Conservation (phyloP, 2,329 filamentous ascomycete species). For the Fusarium sp. region DNA sequence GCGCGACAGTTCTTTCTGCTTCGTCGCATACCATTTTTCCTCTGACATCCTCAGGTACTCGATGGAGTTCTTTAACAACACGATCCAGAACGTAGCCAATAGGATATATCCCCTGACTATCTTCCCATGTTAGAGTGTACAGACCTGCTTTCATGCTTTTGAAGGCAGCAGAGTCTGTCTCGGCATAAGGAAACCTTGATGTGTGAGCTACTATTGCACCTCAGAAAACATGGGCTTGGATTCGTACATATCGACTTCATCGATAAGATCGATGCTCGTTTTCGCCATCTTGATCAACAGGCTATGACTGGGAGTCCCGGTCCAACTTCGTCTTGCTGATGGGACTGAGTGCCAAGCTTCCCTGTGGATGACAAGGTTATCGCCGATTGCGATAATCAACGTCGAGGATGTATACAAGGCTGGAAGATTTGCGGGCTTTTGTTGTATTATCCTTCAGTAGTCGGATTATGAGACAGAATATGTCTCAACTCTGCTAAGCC, state of each 20-base stretch:
- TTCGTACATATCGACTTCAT: conserved; percentile 43
- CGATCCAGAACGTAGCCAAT: conserved; percentile 70
- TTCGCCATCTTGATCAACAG: conserved; percentile 37
- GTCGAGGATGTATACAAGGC: neutral
- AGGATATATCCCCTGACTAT: conserved; percentile 70
- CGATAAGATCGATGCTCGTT: conserved; percentile 44
- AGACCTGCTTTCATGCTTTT: conserved; percentile 68
- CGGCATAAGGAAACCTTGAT: conserved; percentile 80
- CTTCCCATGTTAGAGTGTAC: conserved; percentile 73
- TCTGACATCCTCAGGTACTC: conserved; percentile 61
- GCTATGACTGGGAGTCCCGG: neutral
- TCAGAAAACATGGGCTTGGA: neutral
- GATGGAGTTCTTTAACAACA: conserved; percentile 61
- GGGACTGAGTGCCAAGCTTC: neutral
- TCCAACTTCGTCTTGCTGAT: neutral
- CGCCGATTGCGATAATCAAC: neutral
- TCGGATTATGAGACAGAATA: neutral
- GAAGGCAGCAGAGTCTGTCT: conserved; percentile 69
- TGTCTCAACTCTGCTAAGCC: neutral
- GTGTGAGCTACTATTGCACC: conserved; percentile 2
- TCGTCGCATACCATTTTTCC: conserved; percentile 72
- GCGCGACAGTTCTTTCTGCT: conserved; percentile 68
- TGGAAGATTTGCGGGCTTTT: neutral
- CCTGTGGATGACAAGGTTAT: neutral
- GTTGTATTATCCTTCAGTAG: neutral